A percentile compares a stretch with the other conserved stretches of the same genome.
These are phyloP conservation scores for Colletotrichum tofieldiae DNA, from an alignment of 2,329 filamentous ascomycete genomes.

Conservation along the genomic window DNA sequence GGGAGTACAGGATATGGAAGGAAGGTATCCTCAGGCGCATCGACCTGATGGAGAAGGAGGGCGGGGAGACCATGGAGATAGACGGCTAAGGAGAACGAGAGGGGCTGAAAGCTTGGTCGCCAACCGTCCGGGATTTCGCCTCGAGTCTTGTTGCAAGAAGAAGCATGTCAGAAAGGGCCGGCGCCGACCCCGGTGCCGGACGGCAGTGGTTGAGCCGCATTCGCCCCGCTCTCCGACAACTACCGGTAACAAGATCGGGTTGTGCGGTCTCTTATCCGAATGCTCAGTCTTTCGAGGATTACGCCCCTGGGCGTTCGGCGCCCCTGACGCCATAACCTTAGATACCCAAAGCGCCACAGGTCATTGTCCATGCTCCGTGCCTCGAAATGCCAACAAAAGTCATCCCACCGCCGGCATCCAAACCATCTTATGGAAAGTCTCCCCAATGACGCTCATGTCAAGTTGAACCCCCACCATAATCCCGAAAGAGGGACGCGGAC, in stretches of 20 bases:
- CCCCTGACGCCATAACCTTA: neutral
- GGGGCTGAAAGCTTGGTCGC: neutral
- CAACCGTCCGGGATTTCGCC: neutral
- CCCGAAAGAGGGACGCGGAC: neutral
- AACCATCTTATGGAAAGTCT: neutral
- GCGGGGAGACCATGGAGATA: conserved; percentile 53
- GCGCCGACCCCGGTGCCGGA: neutral
- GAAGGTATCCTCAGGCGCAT: conserved; percentile 71
- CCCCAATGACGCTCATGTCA: neutral
- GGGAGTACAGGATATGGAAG: conserved; percentile 78
- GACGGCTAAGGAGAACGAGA: conserved; percentile 43
- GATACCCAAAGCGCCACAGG: neutral
- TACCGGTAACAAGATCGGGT: neutral
- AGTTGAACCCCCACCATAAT: neutral
- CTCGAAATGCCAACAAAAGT: neutral
- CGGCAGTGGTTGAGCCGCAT: neutral
- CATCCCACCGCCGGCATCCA: too few relatives aligned
- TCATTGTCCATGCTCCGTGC: neutral
- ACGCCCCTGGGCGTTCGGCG: neutral
- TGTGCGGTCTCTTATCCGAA: neutral
- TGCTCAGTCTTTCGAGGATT: too few relatives aligned
- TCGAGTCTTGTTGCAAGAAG: neutral
- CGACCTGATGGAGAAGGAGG: conserved; percentile 59
- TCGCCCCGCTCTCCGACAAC: neutral
- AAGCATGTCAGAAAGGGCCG: neutral